phyloP scores from a whole-genome alignment of 164 flowering plant genomes.

The Chloranthus sessilifolius region DNA sequence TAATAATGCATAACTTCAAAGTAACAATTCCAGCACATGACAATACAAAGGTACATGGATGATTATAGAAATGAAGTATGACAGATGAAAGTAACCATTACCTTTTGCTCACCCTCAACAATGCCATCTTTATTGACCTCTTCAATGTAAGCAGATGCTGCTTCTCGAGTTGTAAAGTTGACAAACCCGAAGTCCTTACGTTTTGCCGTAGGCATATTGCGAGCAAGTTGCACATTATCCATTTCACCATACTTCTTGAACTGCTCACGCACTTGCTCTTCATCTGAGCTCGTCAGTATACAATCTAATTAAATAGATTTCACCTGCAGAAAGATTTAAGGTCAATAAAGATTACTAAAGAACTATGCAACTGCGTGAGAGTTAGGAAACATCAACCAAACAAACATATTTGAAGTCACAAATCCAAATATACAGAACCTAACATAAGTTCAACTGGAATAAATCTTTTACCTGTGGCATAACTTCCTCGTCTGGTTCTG shows the following conservation, averaged over 20 bases:
- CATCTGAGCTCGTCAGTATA: constrained; percentile 26
- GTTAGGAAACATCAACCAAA: too few relatives aligned
- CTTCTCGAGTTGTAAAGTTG: constrained; percentile 19
- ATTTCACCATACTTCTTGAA: constrained; percentile 27
- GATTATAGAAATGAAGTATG: neutral
- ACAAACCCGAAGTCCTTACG: constrained; percentile 28
- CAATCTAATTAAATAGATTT: constrained; percentile 28
- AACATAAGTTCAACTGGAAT: too few relatives aligned
- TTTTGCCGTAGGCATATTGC: constrained; percentile 32
- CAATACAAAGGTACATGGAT: neutral
- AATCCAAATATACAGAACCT: too few relatives aligned
- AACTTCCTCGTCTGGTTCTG: constrained; percentile 25
- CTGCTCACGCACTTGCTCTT: constrained; percentile 13
- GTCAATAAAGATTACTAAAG: neutral
- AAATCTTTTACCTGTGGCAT: constrained; percentile 31
- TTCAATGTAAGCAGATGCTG: constrained; percentile 28
- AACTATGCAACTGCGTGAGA: too few relatives aligned
- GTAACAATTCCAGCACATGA: neutral
- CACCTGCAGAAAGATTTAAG: constrained; percentile 14
- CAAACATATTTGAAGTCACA: too few relatives aligned
- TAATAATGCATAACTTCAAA: neutral
- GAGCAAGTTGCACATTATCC: constrained; percentile 28
- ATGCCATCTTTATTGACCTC: constrained; percentile 23
- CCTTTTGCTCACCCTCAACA: constrained; percentile 19
- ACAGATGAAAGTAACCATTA: neutral